Evolutionary conservation across 2,329 filamentous ascomycete genomes (phyloP).

Genomic region (Neoarthrinium moseri): DNA sequence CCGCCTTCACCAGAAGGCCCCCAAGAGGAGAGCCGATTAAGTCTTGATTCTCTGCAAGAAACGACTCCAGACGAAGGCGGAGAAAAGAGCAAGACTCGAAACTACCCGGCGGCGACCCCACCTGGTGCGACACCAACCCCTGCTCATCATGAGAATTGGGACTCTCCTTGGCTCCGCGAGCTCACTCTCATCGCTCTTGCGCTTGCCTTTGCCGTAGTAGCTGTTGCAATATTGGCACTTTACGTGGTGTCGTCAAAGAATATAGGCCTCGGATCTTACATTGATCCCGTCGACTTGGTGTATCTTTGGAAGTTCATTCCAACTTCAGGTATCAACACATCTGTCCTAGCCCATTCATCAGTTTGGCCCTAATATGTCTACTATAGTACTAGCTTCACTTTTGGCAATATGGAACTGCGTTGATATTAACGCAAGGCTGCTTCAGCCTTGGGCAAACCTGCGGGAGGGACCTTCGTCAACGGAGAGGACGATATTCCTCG

Average conservation of each 20-base stretch:
- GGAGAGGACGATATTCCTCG: conserved; percentile 2
- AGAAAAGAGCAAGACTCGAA: background rate
- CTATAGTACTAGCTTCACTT: background rate
- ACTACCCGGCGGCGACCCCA: background rate
- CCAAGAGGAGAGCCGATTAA: background rate
- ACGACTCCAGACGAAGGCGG: background rate
- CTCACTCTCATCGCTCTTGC: background rate
- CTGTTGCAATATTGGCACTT: background rate
- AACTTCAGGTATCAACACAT: background rate
- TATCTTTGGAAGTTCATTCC: conserved; percentile 8
- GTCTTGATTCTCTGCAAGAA: background rate
- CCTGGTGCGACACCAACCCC: background rate
- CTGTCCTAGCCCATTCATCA: background rate
- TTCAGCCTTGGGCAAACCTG: conserved; percentile 9
- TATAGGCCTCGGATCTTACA: background rate
- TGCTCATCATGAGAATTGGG: no score
- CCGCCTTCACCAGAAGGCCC: background rate
- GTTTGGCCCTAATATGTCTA: no score
- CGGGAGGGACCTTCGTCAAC: background rate
- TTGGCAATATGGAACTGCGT: conserved; percentile 7
- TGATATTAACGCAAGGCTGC: conserved; percentile 4
- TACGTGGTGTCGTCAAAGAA: conserved; percentile 3
- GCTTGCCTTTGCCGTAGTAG: background rate
- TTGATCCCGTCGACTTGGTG: background rate
- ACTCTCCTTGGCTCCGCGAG: conserved; percentile 2